Evolutionary conservation across 1,139 yeast genomes (phyloP).

Genomic region (Saccharomyces hybrid): DNA sequence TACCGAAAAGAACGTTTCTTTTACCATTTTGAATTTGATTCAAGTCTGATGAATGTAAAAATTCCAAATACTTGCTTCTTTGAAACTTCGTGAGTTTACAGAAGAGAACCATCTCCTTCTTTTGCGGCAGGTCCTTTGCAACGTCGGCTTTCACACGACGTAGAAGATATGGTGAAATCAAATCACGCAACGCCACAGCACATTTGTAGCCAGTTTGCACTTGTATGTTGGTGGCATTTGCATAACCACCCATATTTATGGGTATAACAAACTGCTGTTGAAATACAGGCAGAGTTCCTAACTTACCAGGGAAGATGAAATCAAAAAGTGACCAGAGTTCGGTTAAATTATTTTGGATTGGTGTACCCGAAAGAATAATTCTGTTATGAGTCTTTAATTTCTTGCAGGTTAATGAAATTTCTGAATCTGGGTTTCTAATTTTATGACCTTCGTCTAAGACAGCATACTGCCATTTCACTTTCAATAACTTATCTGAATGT

Average conservation of each 20-base stretch:
- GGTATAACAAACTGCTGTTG: constrained; percentile 89
- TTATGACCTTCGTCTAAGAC: constrained; percentile 95
- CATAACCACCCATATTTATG: constrained; percentile 95
- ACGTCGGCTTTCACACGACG: constrained; percentile 88
- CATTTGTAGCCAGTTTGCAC: constrained; percentile 96
- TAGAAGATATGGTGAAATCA: constrained; percentile 81
- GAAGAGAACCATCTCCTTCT: constrained; percentile 87
- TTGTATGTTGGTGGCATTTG: constrained; percentile 91
- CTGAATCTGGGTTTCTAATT: constrained; percentile 89
- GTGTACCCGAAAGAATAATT: constrained; percentile 87
- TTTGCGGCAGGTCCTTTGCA: constrained; percentile 92
- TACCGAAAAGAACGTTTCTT: constrained; percentile 79
- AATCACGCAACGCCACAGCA: constrained; percentile 81
- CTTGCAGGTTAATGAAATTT: constrained; percentile 77
- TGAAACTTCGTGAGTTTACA: constrained; percentile 77
- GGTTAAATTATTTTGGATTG: constrained; percentile 84
- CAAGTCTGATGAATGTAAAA: constrained; percentile 69
- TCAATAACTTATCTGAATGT: constrained; percentile 62
- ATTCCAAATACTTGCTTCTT: constrained; percentile 62
- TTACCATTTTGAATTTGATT: constrained; percentile 66
- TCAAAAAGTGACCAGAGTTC: constrained; percentile 95
- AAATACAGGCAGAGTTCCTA: constrained; percentile 91
- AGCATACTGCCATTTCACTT: constrained; percentile 79
- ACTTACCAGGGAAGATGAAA: constrained; percentile 85
- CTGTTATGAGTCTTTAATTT: constrained; percentile 75